Conservation (phyloP, 352 stramenopile genomes). For the Phytophthora citricola region DNA sequence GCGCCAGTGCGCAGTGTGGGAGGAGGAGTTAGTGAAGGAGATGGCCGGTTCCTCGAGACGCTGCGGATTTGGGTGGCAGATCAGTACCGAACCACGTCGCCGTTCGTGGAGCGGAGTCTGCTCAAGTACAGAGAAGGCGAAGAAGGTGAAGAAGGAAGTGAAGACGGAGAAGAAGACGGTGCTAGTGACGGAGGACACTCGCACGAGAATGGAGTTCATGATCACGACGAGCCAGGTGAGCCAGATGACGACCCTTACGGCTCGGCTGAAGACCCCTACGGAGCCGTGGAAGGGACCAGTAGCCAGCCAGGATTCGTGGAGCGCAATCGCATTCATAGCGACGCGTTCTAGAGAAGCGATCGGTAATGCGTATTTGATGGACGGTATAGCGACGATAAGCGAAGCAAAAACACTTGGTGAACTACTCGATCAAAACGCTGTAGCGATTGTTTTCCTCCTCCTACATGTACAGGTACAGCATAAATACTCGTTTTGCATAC, state of each 20-base stretch:
- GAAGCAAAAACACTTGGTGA: constrained; percentile 6
- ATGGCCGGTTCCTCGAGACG: constrained; percentile 79
- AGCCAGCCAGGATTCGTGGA: constrained; percentile 61
- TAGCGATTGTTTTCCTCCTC: too few relatives aligned
- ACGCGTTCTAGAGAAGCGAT: constrained; percentile 55
- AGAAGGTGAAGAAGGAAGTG: constrained; percentile 52
- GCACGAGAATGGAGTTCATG: constrained; percentile 14
- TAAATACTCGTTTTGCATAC: too few relatives aligned
- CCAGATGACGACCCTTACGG: constrained; percentile 18
- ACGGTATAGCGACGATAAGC: constrained; percentile 5
- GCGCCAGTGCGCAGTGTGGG: constrained; percentile 69
- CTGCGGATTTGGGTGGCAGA: constrained; percentile 88
- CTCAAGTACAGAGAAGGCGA: constrained; percentile 83
- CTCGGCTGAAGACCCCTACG: constrained; percentile 15
- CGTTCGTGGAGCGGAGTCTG: constrained; percentile 85
- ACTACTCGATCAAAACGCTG: too few relatives aligned
- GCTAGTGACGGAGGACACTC: constrained; percentile 19
- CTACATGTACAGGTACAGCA: too few relatives aligned
- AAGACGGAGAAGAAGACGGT: constrained; percentile 26
- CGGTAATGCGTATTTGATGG: constrained; percentile 10
- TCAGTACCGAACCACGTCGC: constrained; percentile 86
- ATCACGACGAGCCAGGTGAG: constrained; percentile 10
- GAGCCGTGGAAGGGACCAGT: constrained; percentile 36
- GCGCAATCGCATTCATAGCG: constrained; percentile 58
- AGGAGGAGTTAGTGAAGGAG: constrained; percentile 65